A percentile compares a stretch with the other conserved stretches of the same genome.
Conservation (phyloP, 169 alveolate genomes). For the Plasmodium gonderi region DNA sequence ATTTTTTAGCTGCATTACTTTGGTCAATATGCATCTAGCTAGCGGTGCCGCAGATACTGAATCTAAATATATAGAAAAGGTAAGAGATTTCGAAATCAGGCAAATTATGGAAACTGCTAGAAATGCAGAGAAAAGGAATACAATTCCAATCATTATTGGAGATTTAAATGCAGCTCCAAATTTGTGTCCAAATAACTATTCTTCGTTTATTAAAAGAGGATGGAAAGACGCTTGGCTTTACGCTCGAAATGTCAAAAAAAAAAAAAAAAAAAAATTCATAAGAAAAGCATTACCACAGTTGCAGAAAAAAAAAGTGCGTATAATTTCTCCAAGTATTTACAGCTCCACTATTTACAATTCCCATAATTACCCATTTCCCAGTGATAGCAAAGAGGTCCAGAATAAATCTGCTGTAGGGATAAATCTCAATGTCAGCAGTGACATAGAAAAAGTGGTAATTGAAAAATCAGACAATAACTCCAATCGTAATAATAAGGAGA, state of each 20-base stretch:
- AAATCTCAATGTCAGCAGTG: not conserved
- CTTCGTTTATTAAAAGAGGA: constrained; percentile 88
- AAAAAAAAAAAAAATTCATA: constrained; percentile 4
- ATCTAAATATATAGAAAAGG: constrained; percentile 87
- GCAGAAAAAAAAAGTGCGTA: not conserved
- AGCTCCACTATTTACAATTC: not conserved
- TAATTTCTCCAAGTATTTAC: not conserved
- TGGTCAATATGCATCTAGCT: constrained; percentile 91
- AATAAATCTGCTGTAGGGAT: not conserved
- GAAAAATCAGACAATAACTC: not conserved
- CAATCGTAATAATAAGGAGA: not conserved
- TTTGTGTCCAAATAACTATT: constrained; percentile 90
- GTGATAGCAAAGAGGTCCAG: not conserved
- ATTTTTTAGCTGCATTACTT: constrained; percentile 85
- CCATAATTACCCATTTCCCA: not conserved
- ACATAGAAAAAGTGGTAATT: not conserved
- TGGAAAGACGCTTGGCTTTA: constrained; percentile 89
- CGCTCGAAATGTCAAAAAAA: constrained; percentile 61
- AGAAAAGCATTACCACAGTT: not conserved
- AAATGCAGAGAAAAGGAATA: constrained; percentile 86
- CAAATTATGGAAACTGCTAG: constrained; percentile 88
- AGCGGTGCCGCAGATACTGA: constrained; percentile 92
- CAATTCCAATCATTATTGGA: constrained; percentile 91
- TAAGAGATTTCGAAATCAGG: constrained; percentile 88
- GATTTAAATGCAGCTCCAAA: constrained; percentile 93